Conservation (phyloP, 2,329 filamentous ascomycete species). For the Phialemoniopsis sp. region DNA sequence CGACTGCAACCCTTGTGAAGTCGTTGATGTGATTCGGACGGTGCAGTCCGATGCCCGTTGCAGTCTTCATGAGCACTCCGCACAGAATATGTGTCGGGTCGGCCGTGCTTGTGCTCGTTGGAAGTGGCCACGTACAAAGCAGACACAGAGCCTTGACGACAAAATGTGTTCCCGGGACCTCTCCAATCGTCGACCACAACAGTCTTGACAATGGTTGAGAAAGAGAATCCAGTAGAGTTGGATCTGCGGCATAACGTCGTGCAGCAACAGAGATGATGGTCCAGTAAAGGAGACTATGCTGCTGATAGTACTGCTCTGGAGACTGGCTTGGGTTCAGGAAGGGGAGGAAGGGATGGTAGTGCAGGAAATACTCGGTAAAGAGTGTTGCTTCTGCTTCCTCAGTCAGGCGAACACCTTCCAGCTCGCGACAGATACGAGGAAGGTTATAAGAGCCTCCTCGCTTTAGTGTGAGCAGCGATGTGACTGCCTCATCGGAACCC, state of each 20-base stretch:
- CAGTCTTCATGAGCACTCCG: conserved; percentile 83
- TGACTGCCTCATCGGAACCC: conserved; percentile 66
- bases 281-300: conserved; percentile 84
- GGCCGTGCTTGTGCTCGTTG: conserved; percentile 74
- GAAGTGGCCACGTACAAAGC: conserved; percentile 77
- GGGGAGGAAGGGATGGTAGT: conserved; percentile 74
- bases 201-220: conserved; percentile 66
- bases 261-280: conserved; percentile 72
- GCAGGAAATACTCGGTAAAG: conserved; percentile 71
- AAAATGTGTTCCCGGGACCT: conserved; percentile 74
- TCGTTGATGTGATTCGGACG: conserved; percentile 79
- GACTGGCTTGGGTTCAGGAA: conserved; percentile 64
- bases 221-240: conserved; percentile 61
- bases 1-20: conserved; percentile 71
- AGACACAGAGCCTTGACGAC: conserved; percentile 79
- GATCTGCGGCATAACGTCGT: conserved; percentile 62
- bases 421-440: conserved; percentile 54
- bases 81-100: conserved; percentile 80
- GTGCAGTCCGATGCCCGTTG: conserved; percentile 78
- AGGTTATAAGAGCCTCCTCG: conserved; percentile 59
- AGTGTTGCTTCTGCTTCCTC: conserved; percentile 60
- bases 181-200: conserved; percentile 72
- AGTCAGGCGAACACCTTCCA: conserved; percentile 61
- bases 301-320: conserved; percentile 71
- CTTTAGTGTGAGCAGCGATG: conserved; percentile 62